These are phyloP conservation scores for Populus ilicifolia DNA, from an alignment of 345 rosid species.

Conservation along the genomic window DNA sequence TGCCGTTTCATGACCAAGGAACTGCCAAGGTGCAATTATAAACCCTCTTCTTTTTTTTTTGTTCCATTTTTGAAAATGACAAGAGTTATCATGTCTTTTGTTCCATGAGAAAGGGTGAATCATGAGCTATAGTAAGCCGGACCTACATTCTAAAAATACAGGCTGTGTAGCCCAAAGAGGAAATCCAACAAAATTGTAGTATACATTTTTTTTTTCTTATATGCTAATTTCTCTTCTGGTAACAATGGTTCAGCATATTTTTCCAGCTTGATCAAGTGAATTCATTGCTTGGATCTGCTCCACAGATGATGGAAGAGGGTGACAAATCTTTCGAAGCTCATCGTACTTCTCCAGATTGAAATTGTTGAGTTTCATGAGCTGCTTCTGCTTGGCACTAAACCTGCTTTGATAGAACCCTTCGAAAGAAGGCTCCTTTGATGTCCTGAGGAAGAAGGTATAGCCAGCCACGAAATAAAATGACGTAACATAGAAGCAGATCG, in stretches of 20 bases:
- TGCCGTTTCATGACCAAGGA: neutral
- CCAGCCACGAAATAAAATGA: conserved; percentile 68
- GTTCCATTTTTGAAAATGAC: no score
- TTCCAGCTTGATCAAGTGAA: conserved; percentile 13
- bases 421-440: conserved; percentile 78
- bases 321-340: conserved; percentile 44
- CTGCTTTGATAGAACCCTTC: conserved; percentile 84
- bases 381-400: conserved; percentile 55
- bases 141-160: conserved; percentile 15
- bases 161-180: neutral
- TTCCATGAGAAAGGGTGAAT: no score
- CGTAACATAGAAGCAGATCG: conserved; percentile 83
- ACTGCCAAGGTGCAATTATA: neutral
- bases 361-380: conserved; percentile 41
- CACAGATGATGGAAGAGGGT: conserved; percentile 19
- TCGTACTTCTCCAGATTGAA: conserved; percentile 57
- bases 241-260: neutral
- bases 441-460: conserved; percentile 77
- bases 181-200: conserved; percentile 5
- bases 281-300: neutral
- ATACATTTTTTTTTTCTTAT: neutral
- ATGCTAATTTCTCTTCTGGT: neutral
- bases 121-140: conserved; percentile 13
- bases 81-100: no score
- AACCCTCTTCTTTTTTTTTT: no score